These are phyloP conservation scores for Rhizophagus clarus DNA, from an alignment of 192 early-diverging fungal species.

Conservation along the genomic window DNA sequence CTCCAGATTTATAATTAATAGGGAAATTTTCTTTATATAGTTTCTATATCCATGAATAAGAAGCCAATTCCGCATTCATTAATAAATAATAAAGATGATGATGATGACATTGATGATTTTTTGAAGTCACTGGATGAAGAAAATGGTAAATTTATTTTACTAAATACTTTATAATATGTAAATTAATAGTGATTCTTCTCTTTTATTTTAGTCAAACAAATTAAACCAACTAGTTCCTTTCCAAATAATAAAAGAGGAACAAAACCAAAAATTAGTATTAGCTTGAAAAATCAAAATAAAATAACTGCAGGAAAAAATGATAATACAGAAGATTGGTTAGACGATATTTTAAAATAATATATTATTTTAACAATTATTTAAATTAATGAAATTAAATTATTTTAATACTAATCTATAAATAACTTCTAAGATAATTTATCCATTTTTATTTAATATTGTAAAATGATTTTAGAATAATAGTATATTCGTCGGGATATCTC, in stretches of 20 bases:
- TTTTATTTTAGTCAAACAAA: background rate
- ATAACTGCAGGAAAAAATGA: background rate
- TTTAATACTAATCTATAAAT: no score
- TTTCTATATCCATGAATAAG: background rate
- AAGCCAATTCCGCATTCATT: conserved; percentile 5
- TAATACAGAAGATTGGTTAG: conserved; percentile 9
- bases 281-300: background rate
- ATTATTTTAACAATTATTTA: background rate
- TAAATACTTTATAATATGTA: no score
- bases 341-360: conserved; percentile 1
- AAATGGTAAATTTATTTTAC: background rate
- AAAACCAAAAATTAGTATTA: background rate
- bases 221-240: background rate
- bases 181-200: background rate
- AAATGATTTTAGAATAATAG: conserved; percentile 14
- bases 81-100: conserved; percentile 2
- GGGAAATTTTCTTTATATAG: background rate
- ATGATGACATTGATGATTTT: conserved; percentile 13
- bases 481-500: conserved; percentile 26
- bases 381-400: no score
- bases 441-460: background rate
- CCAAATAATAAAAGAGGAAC: background rate
- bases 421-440: no score
- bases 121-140: conserved; percentile 18
- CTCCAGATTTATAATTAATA: background rate